phyloP scores from a whole-genome alignment of 2,329 filamentous ascomycete genomes.

The Trichoderma breve region DNA sequence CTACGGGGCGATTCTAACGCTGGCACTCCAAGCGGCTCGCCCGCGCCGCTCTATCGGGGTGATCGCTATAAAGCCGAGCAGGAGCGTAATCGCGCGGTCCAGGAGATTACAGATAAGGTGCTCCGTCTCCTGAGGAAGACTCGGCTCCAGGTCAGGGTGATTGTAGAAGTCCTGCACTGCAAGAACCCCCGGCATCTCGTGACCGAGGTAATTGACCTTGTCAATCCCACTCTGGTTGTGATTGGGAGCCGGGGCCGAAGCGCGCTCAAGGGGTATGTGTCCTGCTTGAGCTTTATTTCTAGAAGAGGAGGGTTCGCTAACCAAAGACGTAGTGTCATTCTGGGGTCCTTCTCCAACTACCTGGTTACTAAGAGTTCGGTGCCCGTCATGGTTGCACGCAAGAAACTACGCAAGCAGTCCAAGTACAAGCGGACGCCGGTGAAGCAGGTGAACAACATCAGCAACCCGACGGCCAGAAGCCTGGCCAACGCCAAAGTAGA shows the following conservation, averaged over 20 bases:
- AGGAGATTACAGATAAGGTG: conserved; percentile 79
- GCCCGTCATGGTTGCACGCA: conserved; percentile 96
- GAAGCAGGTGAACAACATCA: conserved; percentile 78
- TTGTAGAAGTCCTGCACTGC: conserved; percentile 96
- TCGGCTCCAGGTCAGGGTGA: conserved; percentile 83
- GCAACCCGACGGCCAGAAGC: conserved; percentile 63
- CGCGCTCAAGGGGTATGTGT: conserved; percentile 81
- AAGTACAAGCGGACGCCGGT: conserved; percentile 69
- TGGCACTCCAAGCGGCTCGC: conserved; percentile 43
- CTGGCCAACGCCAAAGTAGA: conserved; percentile 75
- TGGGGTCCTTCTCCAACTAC: conserved; percentile 97
- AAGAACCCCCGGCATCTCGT: conserved; percentile 96
- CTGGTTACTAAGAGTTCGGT: conserved; percentile 94
- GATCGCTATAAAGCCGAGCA: conserved; percentile 65
- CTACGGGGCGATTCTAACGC: conserved; percentile 31
- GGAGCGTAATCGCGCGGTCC: conserved; percentile 77
- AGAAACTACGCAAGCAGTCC: conserved; percentile 81
- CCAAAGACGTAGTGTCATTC: conserved; percentile 66
- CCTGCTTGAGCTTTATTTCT: conserved; percentile 19
- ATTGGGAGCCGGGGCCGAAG: conserved; percentile 88
- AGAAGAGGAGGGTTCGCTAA: conserved; percentile 31
- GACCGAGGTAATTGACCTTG: conserved; percentile 91
- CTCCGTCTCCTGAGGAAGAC: conserved; percentile 88
- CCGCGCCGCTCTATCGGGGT: conserved; percentile 47
- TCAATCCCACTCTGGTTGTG: conserved; percentile 89